Conservation (phyloP, 2,329 filamentous ascomycete species). For the Leptosphaerulina australis region DNA sequence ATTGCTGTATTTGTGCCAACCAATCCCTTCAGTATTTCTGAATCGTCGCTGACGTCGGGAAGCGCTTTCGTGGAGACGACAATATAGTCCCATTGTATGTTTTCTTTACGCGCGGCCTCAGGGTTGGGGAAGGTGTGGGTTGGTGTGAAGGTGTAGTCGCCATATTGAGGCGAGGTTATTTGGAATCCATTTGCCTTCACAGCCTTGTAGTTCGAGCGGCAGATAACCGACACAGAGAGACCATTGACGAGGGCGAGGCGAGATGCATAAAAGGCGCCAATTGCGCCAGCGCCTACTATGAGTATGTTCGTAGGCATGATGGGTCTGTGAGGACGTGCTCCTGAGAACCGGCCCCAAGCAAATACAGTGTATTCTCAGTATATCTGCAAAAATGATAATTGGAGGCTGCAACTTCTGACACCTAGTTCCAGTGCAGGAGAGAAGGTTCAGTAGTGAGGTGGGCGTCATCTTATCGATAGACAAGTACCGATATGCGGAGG, state of each 20-base stretch:
- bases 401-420: background rate
- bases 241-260: constrained; percentile 65
- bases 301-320: constrained; percentile 60
- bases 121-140: constrained; percentile 67
- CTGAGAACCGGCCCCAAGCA: too few species aligned
- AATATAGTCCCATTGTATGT: constrained; percentile 66
- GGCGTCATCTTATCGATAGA: constrained; percentile 19
- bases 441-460: background rate
- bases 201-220: constrained; percentile 73
- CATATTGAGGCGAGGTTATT: constrained; percentile 69
- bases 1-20: constrained; percentile 62
- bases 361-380: too few species aligned
- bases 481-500: constrained; percentile 15
- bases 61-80: constrained; percentile 74
- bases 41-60: constrained; percentile 68
- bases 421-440: background rate
- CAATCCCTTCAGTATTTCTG: constrained; percentile 65
- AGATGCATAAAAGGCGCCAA: constrained; percentile 75
- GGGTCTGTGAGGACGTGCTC: constrained; percentile 9
- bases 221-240: constrained; percentile 70
- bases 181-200: constrained; percentile 67
- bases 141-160: constrained; percentile 68
- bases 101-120: constrained; percentile 58
- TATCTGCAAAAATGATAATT: background rate
- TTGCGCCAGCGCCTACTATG: constrained; percentile 72